phyloP scores from a whole-genome alignment of 805 yeast species.

The Saccharomycopsis selenospora region DNA sequence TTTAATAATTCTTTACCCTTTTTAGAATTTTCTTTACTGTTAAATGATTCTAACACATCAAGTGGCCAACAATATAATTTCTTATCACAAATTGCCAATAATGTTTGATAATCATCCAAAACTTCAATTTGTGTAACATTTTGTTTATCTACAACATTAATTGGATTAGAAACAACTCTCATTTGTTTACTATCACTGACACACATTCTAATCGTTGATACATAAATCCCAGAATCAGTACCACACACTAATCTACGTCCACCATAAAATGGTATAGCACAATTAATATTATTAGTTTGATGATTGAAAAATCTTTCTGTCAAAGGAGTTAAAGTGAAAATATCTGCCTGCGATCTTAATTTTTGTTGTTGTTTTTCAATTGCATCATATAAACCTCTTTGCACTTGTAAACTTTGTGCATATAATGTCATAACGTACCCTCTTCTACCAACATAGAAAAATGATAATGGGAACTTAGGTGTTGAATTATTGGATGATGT shows the following conservation, averaged over 20 bases:
- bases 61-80: conserved; percentile 70
- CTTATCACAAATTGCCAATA: conserved; percentile 77
- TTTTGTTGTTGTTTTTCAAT: conserved; percentile 73
- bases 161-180: conserved; percentile 60
- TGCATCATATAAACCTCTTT: conserved; percentile 74
- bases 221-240: conserved; percentile 84
- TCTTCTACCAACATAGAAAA: conserved; percentile 20
- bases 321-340: conserved; percentile 69
- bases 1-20: conserved; percentile 72
- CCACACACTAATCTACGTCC: conserved; percentile 88
- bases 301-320: conserved; percentile 71
- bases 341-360: conserved; percentile 63
- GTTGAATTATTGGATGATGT: neutral
- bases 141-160: conserved; percentile 61
- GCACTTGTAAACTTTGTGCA: conserved; percentile 33
- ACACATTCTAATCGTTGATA: conserved; percentile 52
- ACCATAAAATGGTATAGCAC: conserved; percentile 91
- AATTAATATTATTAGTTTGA: conserved; percentile 64
- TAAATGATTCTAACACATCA: conserved; percentile 45
- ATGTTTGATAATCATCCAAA: conserved; percentile 80
- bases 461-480: conserved; percentile 14
- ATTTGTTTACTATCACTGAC: conserved; percentile 46
- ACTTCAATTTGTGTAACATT: conserved; percentile 88
- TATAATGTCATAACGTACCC: conserved; percentile 21
- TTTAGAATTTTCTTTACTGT: conserved; percentile 39